phyloP scores from a whole-genome alignment of 139 green algal genomes.

The Desmodesmus armatus region DNA sequence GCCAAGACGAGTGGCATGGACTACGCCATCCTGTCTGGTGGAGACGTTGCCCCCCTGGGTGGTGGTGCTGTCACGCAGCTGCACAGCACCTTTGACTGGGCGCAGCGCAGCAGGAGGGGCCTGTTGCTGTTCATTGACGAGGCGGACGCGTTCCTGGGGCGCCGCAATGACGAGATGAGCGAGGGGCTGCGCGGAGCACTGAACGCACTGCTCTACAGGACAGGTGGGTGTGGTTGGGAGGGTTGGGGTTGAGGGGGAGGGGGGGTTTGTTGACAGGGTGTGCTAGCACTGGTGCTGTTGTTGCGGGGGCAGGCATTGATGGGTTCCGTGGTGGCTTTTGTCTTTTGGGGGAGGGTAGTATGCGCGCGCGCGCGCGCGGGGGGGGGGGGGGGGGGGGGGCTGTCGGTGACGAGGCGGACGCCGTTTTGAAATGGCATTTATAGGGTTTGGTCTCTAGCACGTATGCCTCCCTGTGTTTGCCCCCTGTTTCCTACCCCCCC shows the following conservation, averaged over 20 bases:
- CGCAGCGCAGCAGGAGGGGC: conserved; percentile 80
- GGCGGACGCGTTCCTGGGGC: conserved; percentile 97
- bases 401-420: too few relatives aligned
- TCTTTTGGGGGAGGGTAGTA: too few relatives aligned
- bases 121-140: conserved; percentile 97
- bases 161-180: conserved; percentile 84
- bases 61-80: conserved; percentile 94
- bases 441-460: too few relatives aligned
- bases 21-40: conserved; percentile 98
- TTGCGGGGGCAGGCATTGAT: conserved; percentile 37
- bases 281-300: conserved; percentile 59
- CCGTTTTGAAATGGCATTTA: too few relatives aligned
- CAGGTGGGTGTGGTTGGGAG: too few relatives aligned
- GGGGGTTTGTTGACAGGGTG: conserved; percentile 70
- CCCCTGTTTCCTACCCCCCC: conserved; percentile 20
- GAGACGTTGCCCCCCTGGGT: conserved; percentile 95
- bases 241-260: too few relatives aligned
- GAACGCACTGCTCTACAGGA: conserved; percentile 95
- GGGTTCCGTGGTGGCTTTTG: background rate
- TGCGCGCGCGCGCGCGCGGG: too few relatives aligned
- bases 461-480: too few relatives aligned
- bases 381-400: too few relatives aligned
- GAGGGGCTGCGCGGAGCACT: conserved; percentile 92
- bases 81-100: conserved; percentile 99
- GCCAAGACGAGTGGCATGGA: conserved; percentile 93